Base-by-base conservation (phyloP, 75 land plant genomes). In the Pinus albicaulis region DNA sequence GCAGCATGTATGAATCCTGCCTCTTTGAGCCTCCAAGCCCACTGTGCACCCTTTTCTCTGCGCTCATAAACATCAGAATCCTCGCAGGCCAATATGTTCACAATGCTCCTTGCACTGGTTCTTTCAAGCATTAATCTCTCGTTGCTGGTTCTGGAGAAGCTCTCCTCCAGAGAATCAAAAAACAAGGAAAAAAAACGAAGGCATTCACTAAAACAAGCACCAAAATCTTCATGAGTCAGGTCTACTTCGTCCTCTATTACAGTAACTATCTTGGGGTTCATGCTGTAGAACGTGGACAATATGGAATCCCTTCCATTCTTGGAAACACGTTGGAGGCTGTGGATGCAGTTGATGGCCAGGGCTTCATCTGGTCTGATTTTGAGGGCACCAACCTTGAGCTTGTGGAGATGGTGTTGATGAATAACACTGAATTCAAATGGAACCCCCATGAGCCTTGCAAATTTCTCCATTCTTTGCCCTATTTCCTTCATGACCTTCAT, bases 361-460 rank as follows among this genome's bases (percentile, higher is more conserved):
- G 91, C 91, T 60, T 94, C 98, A 44, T 81, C 91, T n/a, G 75
- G 82, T 19, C 76, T 75, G 44, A 86, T 63, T 20, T 79, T 79
- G 10, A 95, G 57, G 31, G 63, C 81, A 3, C 65, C 66, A 19
- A 87, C 61, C 69, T 92, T 77, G 28, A 93, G 64, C n/a, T 84
- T 84, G 34, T 86, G 85, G 34, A 91, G 66, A 55, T 83, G 90
- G 17, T 83, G 84, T 36, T 86, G 71, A 17, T 89, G 89, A 17
- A 62, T 55, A 59, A 88, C 79, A 13, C 87, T 38, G 91, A 88
- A 96, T 72, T 86, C 84, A 59, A 92, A 96, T 24, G 99, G 95
- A 19, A 94, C 98, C 2, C 99, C 98, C 99, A 96, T 96, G 28
- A 96, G 88, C 76, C 98, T 60, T 0, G 99, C 99, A 71, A 96